Conservation (phyloP, 495 filamentous ascomycete genomes). For the Daldinia bambusicola region DNA sequence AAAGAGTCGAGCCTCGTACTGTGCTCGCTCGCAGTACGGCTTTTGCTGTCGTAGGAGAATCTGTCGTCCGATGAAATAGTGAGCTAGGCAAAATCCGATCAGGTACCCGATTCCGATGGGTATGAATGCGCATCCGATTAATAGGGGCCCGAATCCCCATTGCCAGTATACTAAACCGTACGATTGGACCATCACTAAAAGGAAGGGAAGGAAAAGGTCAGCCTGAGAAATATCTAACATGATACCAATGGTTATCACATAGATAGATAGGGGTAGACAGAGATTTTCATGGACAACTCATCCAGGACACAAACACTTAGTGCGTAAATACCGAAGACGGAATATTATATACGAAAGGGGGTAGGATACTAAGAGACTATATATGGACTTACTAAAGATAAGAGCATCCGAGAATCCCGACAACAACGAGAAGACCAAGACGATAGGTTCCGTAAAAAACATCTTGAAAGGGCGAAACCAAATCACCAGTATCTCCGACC, state of each 20-base stretch:
- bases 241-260: not conserved
- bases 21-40: constrained; percentile 64
- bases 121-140: constrained; percentile 65
- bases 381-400: constrained; percentile 59
- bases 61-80: constrained; percentile 64
- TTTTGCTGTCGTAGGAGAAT: constrained; percentile 56
- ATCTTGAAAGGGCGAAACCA: constrained; percentile 71
- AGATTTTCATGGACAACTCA: not conserved
- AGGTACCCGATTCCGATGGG: constrained; percentile 70
- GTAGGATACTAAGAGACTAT: not conserved
- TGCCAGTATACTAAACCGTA: constrained; percentile 68
- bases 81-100: constrained; percentile 64
- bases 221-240: not conserved
- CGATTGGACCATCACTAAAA: constrained; percentile 68
- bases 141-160: constrained; percentile 64
- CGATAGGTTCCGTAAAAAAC: constrained; percentile 71
- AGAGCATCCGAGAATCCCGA: constrained; percentile 71
- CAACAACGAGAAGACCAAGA: constrained; percentile 66
- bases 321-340: not conserved
- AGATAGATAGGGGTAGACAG: not conserved
- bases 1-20: constrained; percentile 71
- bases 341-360: not conserved
- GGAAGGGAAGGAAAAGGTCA: constrained; percentile 5
- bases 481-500: constrained; percentile 63
- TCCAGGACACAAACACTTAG: not conserved